Percentiles rank a stretch among this genome's conserved stretches.
Evolutionary conservation across 2,329 filamentous ascomycete species (phyloP).

Genomic region (Calonectria pseudoreteaudii): DNA sequence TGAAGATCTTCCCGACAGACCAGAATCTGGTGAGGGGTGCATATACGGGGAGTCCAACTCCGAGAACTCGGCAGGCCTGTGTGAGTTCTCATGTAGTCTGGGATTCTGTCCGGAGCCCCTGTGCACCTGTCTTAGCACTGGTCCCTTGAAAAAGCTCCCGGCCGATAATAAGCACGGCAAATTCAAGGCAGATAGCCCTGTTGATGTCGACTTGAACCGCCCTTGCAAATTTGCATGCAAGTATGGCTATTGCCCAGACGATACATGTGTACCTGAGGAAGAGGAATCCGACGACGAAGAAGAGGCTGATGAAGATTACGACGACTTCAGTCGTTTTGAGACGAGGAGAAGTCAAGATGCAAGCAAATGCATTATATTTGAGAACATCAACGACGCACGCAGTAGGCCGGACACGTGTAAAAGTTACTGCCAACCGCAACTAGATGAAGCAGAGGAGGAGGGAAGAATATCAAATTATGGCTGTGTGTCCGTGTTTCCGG

Average conservation of each 20-base stretch:
- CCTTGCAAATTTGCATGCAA: not conserved
- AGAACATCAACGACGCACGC: too few relatives aligned
- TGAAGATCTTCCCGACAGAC: not conserved
- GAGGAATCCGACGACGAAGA: too few relatives aligned
- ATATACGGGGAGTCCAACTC: not conserved
- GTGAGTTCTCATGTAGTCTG: not conserved
- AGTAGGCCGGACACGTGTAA: too few relatives aligned
- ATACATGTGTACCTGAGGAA: not conserved
- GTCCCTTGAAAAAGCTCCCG: not conserved
- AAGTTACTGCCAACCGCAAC: too few relatives aligned
- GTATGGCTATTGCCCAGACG: not conserved
- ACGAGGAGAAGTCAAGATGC: too few relatives aligned
- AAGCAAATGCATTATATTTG: too few relatives aligned
- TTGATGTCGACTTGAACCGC: not conserved
- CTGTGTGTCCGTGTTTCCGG: too few relatives aligned
- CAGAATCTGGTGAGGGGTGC: not conserved
- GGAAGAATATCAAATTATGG: too few relatives aligned
- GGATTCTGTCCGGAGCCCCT: not conserved
- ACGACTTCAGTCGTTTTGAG: too few relatives aligned
- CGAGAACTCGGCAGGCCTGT: not conserved
- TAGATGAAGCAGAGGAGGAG: too few relatives aligned
- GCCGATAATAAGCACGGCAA: not conserved
- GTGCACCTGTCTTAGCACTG: not conserved
- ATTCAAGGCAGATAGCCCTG: not conserved
- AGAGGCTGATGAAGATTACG: too few relatives aligned